Evolutionary conservation across 306 rosid species (phyloP).

Genomic region (Lathyrus oleraceus): DNA sequence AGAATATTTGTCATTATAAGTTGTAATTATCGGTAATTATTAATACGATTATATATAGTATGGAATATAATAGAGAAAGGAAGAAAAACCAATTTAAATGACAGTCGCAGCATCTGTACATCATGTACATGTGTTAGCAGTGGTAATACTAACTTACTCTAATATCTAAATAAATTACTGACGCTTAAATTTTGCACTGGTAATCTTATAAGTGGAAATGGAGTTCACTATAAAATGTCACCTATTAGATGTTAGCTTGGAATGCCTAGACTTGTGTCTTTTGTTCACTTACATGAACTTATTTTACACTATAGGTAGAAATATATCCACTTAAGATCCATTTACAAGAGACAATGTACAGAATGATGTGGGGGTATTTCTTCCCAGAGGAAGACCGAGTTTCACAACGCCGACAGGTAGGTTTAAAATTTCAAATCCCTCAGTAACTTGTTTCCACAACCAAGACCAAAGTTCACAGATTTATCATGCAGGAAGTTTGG

Average conservation of each 20-base stretch:
- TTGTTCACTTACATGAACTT: slow-evolving; percentile 40
- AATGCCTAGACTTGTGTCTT: slow-evolving; percentile 16
- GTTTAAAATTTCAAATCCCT: slow-evolving; percentile 34
- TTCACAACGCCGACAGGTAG: slow-evolving; percentile 87
- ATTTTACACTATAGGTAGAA: slow-evolving; percentile 59
- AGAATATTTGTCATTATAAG: too few relatives aligned
- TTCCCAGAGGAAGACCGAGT: slow-evolving; percentile 87
- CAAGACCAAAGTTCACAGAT: slow-evolving; percentile 26
- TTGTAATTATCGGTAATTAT: too few relatives aligned
- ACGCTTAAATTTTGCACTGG: background rate
- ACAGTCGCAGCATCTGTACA: background rate
- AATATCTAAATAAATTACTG: background rate
- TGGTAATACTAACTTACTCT: background rate
- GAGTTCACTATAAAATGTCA: slow-evolving; percentile 5
- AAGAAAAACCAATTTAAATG: too few relatives aligned
- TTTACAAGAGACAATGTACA: slow-evolving; percentile 87
- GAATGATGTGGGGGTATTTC: slow-evolving; percentile 96
- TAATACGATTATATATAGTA: too few relatives aligned
- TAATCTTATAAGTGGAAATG: background rate
- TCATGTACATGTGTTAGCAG: background rate
- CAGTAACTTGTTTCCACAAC: slow-evolving; percentile 12
- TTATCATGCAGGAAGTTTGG: slow-evolving; percentile 86
- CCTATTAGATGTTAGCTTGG: slow-evolving; percentile 23
- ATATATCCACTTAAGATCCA: slow-evolving; percentile 96
- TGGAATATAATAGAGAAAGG: too few relatives aligned